These are phyloP conservation scores for Ophidiomyces ophidiicola DNA, from an alignment of 2,329 filamentous ascomycete genomes.

Conservation along the genomic window DNA sequence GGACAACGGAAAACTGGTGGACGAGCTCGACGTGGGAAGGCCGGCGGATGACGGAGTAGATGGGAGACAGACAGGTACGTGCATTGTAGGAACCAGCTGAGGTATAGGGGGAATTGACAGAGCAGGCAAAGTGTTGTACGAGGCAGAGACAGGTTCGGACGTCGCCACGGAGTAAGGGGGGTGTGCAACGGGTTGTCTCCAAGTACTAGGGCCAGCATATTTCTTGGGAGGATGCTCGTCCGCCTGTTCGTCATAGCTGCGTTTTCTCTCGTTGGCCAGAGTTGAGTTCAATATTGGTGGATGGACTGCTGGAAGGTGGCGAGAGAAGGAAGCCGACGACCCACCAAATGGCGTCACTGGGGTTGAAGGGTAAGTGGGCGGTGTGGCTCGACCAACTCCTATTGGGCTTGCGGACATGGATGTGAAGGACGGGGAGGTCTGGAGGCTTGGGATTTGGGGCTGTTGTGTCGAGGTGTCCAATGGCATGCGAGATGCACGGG, in stretches of 20 bases:
- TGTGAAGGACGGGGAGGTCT: conserved; percentile 27
- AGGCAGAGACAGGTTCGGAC: conserved; percentile 22
- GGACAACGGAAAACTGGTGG: neutral
- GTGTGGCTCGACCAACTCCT: neutral
- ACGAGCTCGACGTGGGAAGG: no score
- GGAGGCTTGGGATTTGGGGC: conserved; percentile 20
- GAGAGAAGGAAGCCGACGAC: neutral
- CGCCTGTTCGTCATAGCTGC: conserved; percentile 13
- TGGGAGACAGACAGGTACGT: conserved; percentile 21
- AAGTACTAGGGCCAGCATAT: conserved; percentile 6
- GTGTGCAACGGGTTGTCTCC: conserved; percentile 16
- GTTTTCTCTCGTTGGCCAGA: conserved; percentile 22
- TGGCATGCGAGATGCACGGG: conserved; percentile 48
- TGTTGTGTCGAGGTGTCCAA: conserved; percentile 28
- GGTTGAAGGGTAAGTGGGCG: conserved; percentile 33
- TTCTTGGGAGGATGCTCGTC: conserved; percentile 9
- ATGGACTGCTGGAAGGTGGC: neutral
- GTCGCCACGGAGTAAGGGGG: conserved; percentile 17
- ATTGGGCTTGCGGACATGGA: conserved; percentile 18
- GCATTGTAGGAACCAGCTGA: conserved; percentile 22
- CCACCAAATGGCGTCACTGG: conserved; percentile 15
- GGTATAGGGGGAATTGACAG: conserved; percentile 30
- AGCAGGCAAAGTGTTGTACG: conserved; percentile 24
- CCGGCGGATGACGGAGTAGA: no score
- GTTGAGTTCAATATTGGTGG: conserved; percentile 13